Evolutionary conservation across 352 stramenopile genomes (phyloP).

Genomic region (Phytophthora aleatoria): DNA sequence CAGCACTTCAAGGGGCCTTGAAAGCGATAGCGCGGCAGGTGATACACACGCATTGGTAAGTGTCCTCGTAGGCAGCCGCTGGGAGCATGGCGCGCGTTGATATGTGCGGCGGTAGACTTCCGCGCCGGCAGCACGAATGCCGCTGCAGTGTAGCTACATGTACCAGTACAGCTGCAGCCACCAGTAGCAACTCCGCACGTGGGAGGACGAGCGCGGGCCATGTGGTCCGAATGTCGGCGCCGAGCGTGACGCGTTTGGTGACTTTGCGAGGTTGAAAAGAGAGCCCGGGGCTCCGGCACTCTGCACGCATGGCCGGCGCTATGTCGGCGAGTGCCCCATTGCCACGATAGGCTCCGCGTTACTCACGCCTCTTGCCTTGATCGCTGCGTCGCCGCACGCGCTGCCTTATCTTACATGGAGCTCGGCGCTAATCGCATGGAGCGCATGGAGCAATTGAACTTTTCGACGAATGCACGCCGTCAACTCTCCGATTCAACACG

Average conservation of each 20-base stretch:
- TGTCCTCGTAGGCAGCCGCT: constrained; percentile 7
- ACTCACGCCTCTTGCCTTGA: constrained; percentile 27
- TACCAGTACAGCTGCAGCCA: not conserved
- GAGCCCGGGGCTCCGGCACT: constrained; percentile 10
- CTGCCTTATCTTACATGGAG: constrained; percentile 7
- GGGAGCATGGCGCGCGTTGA: no score
- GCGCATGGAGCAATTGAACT: not conserved
- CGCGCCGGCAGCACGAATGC: no score
- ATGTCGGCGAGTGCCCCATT: constrained; percentile 33
- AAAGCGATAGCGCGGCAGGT: not conserved
- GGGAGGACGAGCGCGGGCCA: constrained; percentile 18
- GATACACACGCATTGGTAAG: constrained; percentile 4
- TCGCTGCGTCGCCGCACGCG: constrained; percentile 18
- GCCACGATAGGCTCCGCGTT: constrained; percentile 38
- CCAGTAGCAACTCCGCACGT: constrained; percentile 13
- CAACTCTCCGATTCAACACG: constrained; percentile 19
- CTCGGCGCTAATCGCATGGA: not conserved
- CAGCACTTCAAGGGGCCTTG: constrained; percentile 18
- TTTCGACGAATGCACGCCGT: constrained; percentile 13
- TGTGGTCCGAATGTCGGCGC: constrained; percentile 21
- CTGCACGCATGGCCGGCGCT: constrained; percentile 16
- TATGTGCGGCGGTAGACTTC: not conserved
- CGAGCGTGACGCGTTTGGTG: constrained; percentile 3
- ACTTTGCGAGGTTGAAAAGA: constrained; percentile 18
- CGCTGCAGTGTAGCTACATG: not conserved